Conservation (phyloP, 345 rosid species). For the Rhodomyrtus tomentosa region DNA sequence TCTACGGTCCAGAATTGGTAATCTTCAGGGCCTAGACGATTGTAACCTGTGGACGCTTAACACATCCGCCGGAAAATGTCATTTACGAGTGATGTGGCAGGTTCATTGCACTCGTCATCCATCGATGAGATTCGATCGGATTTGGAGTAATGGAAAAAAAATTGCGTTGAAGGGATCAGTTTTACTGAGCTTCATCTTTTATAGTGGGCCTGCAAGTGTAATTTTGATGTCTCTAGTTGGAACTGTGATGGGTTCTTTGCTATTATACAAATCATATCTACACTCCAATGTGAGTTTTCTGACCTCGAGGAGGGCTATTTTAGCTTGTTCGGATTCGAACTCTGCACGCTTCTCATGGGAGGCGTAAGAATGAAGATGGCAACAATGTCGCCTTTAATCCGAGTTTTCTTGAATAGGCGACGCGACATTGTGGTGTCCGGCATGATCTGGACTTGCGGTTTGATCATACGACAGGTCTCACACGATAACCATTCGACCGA, state of each 20-base stretch:
- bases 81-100: not conserved
- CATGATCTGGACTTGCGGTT: too few relatives aligned
- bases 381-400: not conserved
- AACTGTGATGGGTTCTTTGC: not conserved
- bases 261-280: not conserved
- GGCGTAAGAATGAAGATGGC: not conserved
- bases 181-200: not conserved
- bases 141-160: not conserved
- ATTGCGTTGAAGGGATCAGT: not conserved
- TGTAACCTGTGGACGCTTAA: not conserved
- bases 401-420: not conserved
- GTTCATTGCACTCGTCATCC: not conserved
- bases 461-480: too few relatives aligned
- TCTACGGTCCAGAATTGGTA: not conserved
- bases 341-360: not conserved
- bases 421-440: too few relatives aligned
- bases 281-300: not conserved
- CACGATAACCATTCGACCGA: too few relatives aligned
- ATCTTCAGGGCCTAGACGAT: not conserved
- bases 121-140: not conserved
- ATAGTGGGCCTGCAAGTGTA: not conserved
- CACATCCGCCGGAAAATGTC: not conserved
- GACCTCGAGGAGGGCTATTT: not conserved
- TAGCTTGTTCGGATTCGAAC: not conserved
- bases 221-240: not conserved